Percentiles rank a stretch among this genome's conserved stretches.
phyloP scores from a whole-genome alignment of 768 basidiomycete genomes.

The Russula dissimulans region DNA sequence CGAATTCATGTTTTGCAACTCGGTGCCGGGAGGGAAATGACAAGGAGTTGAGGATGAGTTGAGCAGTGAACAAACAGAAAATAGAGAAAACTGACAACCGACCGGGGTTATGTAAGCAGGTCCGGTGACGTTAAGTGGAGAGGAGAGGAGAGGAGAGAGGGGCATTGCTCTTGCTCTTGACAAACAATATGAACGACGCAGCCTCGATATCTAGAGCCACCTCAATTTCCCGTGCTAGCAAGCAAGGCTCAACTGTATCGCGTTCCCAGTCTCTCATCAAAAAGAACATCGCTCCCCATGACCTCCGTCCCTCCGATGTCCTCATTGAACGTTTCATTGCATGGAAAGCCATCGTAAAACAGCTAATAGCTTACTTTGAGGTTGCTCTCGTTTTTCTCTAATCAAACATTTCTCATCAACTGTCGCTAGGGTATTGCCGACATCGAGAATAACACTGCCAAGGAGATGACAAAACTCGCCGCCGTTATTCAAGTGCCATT shows the following conservation, averaged over 20 bases:
- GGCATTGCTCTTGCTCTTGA: background rate
- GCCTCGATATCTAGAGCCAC: constrained; percentile 59
- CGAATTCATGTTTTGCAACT: constrained; percentile 10
- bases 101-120: too few relatives aligned
- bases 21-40: background rate
- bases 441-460: constrained; percentile 91
- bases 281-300: constrained; percentile 85
- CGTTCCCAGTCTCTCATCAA: constrained; percentile 84
- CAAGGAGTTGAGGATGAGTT: background rate
- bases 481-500: constrained; percentile 98
- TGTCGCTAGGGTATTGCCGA: constrained; percentile 51
- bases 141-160: too few relatives aligned
- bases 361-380: constrained; percentile 88
- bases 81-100: too few relatives aligned
- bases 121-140: too few relatives aligned
- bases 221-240: constrained; percentile 57
- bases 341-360: constrained; percentile 96
- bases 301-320: constrained; percentile 87
- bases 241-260: constrained; percentile 62
- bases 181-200: constrained; percentile 34
- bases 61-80: too few relatives aligned
- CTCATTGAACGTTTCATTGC: constrained; percentile 91
- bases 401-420: background rate
- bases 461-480: constrained; percentile 86
- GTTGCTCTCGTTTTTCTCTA: constrained; percentile 22